Percentiles rank a stretch among this genome's conserved stretches.
Evolutionary conservation across 176 grass and related monocot genomes (phyloP).

Genomic region (Eremochloa ophiuroides): DNA sequence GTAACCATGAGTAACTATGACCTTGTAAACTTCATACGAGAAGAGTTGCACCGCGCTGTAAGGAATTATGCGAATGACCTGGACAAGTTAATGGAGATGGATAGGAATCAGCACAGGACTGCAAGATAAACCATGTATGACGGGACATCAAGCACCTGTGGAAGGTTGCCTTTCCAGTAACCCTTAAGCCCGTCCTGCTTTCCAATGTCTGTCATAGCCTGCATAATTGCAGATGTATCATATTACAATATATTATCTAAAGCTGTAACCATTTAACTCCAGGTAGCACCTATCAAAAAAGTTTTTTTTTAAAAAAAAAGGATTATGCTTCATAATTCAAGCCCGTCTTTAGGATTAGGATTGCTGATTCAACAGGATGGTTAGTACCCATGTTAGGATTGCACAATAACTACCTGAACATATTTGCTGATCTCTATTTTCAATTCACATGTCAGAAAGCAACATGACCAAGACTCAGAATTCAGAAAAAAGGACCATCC

Average conservation of each 20-base stretch:
- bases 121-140: not conserved
- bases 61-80: conserved; percentile 93
- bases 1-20: conserved; percentile 15
- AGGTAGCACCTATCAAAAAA: not conserved
- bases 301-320: not conserved
- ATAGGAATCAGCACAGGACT: conserved; percentile 9
- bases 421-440: not conserved
- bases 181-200: conserved; percentile 83
- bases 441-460: not conserved
- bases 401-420: not conserved
- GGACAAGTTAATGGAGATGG: conserved; percentile 34
- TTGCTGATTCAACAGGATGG: not conserved
- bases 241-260: not conserved
- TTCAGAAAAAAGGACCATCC: not conserved
- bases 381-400: not conserved
- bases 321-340: not conserved
- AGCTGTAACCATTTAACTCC: not conserved
- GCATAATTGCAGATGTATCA: conserved; percentile 8
- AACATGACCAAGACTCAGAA: not conserved
- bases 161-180: conserved; percentile 99
- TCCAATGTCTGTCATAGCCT: conserved; percentile 79
- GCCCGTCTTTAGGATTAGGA: not conserved
- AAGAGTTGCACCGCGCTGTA: conserved; percentile 95
- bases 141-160: conserved; percentile 51
- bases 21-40: conserved; percentile 99